Conservation (phyloP, 768 basidiomycete species). For the Kwoniella botswanensis region DNA sequence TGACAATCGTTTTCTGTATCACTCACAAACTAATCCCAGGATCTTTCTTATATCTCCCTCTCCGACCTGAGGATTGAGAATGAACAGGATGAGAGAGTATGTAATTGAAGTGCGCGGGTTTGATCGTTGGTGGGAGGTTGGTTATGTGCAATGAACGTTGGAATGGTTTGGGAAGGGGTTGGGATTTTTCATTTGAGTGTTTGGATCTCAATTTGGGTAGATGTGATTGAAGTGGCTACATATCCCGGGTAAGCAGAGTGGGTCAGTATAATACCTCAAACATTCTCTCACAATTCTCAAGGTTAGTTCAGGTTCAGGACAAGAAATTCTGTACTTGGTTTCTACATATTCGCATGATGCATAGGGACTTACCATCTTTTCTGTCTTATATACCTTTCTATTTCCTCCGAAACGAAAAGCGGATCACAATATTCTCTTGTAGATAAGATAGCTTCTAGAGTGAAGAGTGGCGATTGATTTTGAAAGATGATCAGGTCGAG, state of each 20-base stretch:
- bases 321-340: no score
- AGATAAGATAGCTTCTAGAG: neutral
- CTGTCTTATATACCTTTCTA: neutral
- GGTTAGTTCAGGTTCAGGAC: no score
- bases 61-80: neutral
- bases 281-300: no score
- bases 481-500: neutral
- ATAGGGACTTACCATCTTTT: neutral
- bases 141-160: conserved; percentile 13
- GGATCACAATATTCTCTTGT: neutral
- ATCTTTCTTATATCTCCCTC: neutral
- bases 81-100: conserved; percentile 16
- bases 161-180: conserved; percentile 7
- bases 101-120: conserved; percentile 12
- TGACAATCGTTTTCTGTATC: neutral
- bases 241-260: no score
- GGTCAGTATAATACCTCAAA: no score
- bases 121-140: conserved; percentile 17
- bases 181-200: neutral
- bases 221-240: neutral
- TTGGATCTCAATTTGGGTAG: neutral
- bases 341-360: neutral
- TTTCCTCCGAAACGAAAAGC: neutral
- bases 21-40: conserved; percentile 17
- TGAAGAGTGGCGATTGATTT: neutral